Evolutionary conservation across 2,329 filamentous ascomycete genomes (phyloP).

Genomic region (Trichoderma aggressivum): DNA sequence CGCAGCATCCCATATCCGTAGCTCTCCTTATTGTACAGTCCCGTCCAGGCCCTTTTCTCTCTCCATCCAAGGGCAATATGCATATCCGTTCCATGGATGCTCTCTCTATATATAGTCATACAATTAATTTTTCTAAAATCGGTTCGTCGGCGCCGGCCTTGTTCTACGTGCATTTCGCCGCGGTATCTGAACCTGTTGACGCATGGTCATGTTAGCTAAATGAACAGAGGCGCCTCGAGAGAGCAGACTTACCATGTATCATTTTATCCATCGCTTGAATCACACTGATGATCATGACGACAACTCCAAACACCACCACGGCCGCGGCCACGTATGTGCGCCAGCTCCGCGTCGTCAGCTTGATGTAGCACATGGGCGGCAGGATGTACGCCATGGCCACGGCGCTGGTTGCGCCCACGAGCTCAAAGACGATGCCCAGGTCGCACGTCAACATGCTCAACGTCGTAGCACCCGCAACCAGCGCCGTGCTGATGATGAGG

Average conservation of each 20-base stretch:
- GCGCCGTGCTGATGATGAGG: conserved; percentile 76
- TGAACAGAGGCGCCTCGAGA: not conserved
- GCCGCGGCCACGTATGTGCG: conserved; percentile 69
- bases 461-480: conserved; percentile 75
- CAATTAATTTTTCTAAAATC: conserved; percentile 4
- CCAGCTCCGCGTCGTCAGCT: conserved; percentile 75
- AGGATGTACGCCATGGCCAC: conserved; percentile 93
- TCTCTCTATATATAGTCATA: conserved; percentile 14
- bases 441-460: conserved; percentile 87
- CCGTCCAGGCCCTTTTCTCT: not conserved
- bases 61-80: not conserved
- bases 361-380: conserved; percentile 92
- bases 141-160: not conserved
- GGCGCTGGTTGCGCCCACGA: conserved; percentile 92
- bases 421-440: conserved; percentile 88
- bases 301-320: conserved; percentile 72
- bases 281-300: conserved; percentile 78
- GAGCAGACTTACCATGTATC: conserved; percentile 38
- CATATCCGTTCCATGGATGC: conserved; percentile 1
- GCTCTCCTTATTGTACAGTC: conserved; percentile 2
- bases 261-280: conserved; percentile 71
- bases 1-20: not conserved
- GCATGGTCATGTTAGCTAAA: not conserved
- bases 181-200: conserved; percentile 6
- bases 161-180: conserved; percentile 16